Base-by-base conservation (phyloP, 352 stramenopile genomes). In the Phytopythium delawarense region DNA sequence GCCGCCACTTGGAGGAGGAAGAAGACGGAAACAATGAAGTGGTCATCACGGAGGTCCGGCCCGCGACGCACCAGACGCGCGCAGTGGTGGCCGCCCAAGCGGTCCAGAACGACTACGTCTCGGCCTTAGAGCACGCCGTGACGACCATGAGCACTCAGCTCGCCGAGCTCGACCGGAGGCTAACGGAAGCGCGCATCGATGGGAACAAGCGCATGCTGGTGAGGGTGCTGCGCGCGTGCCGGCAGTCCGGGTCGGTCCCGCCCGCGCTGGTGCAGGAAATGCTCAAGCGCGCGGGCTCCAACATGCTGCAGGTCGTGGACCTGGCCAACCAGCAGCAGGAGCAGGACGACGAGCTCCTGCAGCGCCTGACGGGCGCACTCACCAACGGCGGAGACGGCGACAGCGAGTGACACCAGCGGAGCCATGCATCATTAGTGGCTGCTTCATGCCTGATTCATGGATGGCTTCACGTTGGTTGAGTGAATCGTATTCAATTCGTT, bases 261-360 rank as follows among this genome's bases (percentile, higher is more conserved):
- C 9, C 48, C 32, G 15, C 8, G 34, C 52, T 58, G 16, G 52
- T 37, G 34, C 30, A 37, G 15, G 52, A 58, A 2, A 44, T 58
- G 32, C 52, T 58, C 4, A 46, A 44, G 32, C 52, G 35, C 21
- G 35, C 52, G 28, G 52, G 52, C 18, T 28, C 52, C 34, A 58
- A 58, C 34, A 46, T 46, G 52, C 32, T 58, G n/a, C 30, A 58
- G 32, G 23, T 48, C 20, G 32, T 37, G 28, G 37, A 58, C 30
- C 21, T 58, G 13, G 32, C 37, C 52, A 58, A 58, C 32, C 52
- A 32, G 34, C 52, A 58, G 37, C 52, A 46, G 37, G 52, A 58
- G 52, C 32, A 30, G 21, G 52, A 58, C 32, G 35, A 30, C 20
- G 35, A 40, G 15, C n/a, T 58, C 12, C 28, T 58, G 52, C 30